These are phyloP conservation scores for Tetraselmis striata DNA, from an alignment of 139 green algal species.

Conservation along the genomic window DNA sequence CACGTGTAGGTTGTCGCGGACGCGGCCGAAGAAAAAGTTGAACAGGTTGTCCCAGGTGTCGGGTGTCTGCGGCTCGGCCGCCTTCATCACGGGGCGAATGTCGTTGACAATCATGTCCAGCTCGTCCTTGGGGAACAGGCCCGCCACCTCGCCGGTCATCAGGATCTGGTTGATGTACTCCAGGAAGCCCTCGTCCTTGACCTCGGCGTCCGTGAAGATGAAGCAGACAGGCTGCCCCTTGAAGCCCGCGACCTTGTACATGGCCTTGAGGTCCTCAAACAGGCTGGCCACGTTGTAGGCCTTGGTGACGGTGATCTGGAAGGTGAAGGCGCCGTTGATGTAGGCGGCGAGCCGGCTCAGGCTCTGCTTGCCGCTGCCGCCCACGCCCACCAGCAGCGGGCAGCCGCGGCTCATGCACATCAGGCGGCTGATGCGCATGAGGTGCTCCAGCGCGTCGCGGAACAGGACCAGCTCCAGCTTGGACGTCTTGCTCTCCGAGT, in stretches of 20 bases:
- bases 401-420: slow-evolving; percentile 78
- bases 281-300: slow-evolving; percentile 85
- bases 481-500: slow-evolving; percentile 65
- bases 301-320: slow-evolving; percentile 76
- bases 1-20: slow-evolving; percentile 85
- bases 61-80: slow-evolving; percentile 24
- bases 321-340: slow-evolving; percentile 72
- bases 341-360: slow-evolving; percentile 70
- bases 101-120: slow-evolving; percentile 89
- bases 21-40: slow-evolving; percentile 84
- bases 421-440: slow-evolving; percentile 80
- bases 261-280: slow-evolving; percentile 89
- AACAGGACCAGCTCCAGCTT: slow-evolving; percentile 93
- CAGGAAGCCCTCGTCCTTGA: slow-evolving; percentile 92
- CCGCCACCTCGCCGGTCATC: slow-evolving; percentile 84
- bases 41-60: slow-evolving; percentile 93
- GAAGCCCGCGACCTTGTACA: slow-evolving; percentile 91
- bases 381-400: slow-evolving; percentile 90
- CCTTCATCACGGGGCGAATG: slow-evolving; percentile 72
- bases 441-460: slow-evolving; percentile 81
- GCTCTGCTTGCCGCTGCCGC: slow-evolving; percentile 85
- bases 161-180: slow-evolving; percentile 98
- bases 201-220: slow-evolving; percentile 87
- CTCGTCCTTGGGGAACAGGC: slow-evolving; percentile 90
- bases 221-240: slow-evolving; percentile 88